Evolutionary conservation across 2,329 filamentous ascomycete genomes (phyloP), one percentile per base, ranked within the genome.

Genomic region (Tetracladium maxilliforme): DNA sequence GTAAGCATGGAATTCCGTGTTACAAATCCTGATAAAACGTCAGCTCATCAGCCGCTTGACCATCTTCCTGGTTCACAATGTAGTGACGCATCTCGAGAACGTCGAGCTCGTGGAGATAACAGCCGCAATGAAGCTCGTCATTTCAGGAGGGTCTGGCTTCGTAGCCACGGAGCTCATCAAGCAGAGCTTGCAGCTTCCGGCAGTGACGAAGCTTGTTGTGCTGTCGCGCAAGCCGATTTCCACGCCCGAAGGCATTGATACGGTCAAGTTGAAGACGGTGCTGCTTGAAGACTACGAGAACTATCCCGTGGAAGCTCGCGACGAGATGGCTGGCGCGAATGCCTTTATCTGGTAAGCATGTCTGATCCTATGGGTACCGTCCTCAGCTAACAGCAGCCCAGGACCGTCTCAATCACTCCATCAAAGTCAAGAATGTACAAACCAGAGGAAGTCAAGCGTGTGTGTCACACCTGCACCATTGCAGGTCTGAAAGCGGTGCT

Each of bases 371-470:
- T n/a, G n/a, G n/a, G n/a, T n/a, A n/a, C n/a, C n/a, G n/a, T 7
- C 26, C 18, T n/a, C 13, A 19, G 10, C 17, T 36, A 4, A 35
- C 22, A 16, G 14, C 6, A 8, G 41, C 42, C 25, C 31, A 42
- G 54, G 54, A 48, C 48, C 10, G 44, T 64, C 11, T 56, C 51
- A 4, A 39, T 63, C 8, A 58, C 51, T 0, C 60, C 51, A 1
- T 34, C 32, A 4, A 50, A 52, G 22, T 31, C 40, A 1, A 42
- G 31, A 9, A 25, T 28, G 1, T 37, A 47, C 25, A 33, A 41
- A 1, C 50, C 40, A 31, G 48, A 53, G 1, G 43, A 56, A 10
- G 47, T 52, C 1, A 39, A 42, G 11, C 49, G 46, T 15, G 41
- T 63, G 2, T 64, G 54, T 30, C 45, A 49, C 3, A 52, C 47